Conservation (phyloP, 2,329 filamentous ascomycete species). For the Hypocrella siamensis region DNA sequence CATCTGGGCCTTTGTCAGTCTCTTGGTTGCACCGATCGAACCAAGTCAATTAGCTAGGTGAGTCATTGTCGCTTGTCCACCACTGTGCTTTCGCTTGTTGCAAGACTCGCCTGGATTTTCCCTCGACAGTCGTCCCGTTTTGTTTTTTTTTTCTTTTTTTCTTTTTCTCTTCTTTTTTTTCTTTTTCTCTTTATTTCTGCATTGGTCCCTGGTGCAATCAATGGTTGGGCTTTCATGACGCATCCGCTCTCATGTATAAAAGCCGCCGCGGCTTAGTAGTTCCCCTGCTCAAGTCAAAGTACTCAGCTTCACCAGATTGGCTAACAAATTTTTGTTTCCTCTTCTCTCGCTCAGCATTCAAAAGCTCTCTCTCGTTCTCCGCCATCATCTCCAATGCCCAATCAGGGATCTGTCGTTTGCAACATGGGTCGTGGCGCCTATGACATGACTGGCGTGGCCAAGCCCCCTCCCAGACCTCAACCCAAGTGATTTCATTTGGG, state of each 20-base stretch:
- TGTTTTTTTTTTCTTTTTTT: no score
- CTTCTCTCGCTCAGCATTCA: no score
- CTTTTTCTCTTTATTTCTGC: no score
- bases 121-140: neutral
- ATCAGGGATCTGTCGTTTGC: constrained; percentile 15
- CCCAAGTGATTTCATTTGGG: constrained; percentile 15
- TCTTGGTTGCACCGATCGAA: constrained; percentile 9
- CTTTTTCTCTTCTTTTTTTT: no score
- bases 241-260: no score
- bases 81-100: constrained; percentile 4
- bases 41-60: constrained; percentile 15
- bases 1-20: constrained; percentile 1
- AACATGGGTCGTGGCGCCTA: constrained; percentile 37
- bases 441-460: constrained; percentile 32
- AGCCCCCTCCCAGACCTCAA: constrained; percentile 28
- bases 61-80: constrained; percentile 17
- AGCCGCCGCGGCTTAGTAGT: no score
- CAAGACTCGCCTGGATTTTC: constrained; percentile 2
- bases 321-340: neutral
- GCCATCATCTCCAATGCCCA: constrained; percentile 16
- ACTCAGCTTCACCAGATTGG: neutral
- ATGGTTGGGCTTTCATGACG: no score
- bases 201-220: no score
- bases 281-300: no score
- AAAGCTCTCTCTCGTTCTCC: neutral